Base-by-base conservation (phyloP, 73 alveolate genomes). In the Paramecium octaurelia region DNA sequence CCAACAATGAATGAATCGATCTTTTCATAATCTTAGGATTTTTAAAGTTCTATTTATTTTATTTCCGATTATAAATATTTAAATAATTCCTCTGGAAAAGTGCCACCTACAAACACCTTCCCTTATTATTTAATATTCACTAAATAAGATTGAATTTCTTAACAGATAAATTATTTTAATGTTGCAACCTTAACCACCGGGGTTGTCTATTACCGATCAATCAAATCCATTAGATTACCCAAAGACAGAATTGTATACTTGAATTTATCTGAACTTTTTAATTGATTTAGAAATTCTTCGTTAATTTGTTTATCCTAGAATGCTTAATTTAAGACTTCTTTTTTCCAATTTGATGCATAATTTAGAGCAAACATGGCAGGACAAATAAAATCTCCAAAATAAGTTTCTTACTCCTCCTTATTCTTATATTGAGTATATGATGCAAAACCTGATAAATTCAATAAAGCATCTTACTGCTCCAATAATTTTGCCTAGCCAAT, bases 301-400 rank as follows among this genome's bases (percentile, higher is more conserved):
- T 64, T 42, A 64, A 27, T 64, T 8, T 20, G 9, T 31, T 12
- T 34, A 12, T 21, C 20, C 60, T 48, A 48, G 8, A 48, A n/a
- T 16, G 11, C 50, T 64, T 64, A 27, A 12, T 2, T 16, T 27
- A 27, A 27, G 5, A 64, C 5, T 3, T 31, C 84, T 64, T 64
- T 12, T 11, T 64, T 64, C 84, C 84, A 64, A 31, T 27, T 12
- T 8, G 46, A 10, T 23, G 84, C 84, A 64, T 64, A 64, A 64
- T 64, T 64, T 11, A 64, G 23, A 16, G 84, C 84, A 64, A 64
- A 64, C 84, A 64, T 64, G n/a, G 84, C 84, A 31, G 84, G 84
- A 64, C 84, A 64, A 8, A 64, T 64, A 34, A 64, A 64, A 31
- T 64, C 27, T 27, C 84, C 84, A 8, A 2, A 64, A 34, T 64